Conservation (phyloP, 805 yeast species). For the Metschnikowia lachancei region DNA sequence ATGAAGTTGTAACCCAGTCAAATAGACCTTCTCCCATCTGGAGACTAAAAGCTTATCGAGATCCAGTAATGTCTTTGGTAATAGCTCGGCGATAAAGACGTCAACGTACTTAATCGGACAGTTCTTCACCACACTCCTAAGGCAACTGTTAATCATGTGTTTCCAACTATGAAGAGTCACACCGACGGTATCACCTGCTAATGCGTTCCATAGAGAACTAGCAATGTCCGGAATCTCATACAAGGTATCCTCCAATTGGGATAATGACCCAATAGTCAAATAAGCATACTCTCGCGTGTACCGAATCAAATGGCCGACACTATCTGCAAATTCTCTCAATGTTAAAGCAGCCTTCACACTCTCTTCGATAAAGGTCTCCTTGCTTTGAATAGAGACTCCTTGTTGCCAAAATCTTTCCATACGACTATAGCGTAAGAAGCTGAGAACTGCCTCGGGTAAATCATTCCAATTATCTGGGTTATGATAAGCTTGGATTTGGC, state of each 20-base stretch:
- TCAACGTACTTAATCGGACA: slow-evolving; percentile 75
- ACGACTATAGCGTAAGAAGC: slow-evolving; percentile 86
- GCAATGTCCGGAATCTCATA: slow-evolving; percentile 86
- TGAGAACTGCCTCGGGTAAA: slow-evolving; percentile 83
- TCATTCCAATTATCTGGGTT: slow-evolving; percentile 89
- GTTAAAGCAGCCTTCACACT: slow-evolving; percentile 92
- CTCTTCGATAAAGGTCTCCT: slow-evolving; percentile 92
- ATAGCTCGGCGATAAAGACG: slow-evolving; percentile 68
- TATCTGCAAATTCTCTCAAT: slow-evolving; percentile 93
- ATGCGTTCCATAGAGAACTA: slow-evolving; percentile 71
- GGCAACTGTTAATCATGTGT: slow-evolving; percentile 87
- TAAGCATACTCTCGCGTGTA: slow-evolving; percentile 96
- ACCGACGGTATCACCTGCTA: slow-evolving; percentile 82
- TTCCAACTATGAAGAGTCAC: slow-evolving; percentile 95
- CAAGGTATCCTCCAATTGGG: slow-evolving; percentile 84
- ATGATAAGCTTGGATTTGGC: slow-evolving; percentile 92
- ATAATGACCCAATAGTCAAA: slow-evolving; percentile 81
- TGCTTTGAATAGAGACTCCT: slow-evolving; percentile 90
- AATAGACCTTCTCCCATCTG: slow-evolving; percentile 71
- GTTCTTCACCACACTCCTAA: slow-evolving; percentile 80
- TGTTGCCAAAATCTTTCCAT: slow-evolving; percentile 98
- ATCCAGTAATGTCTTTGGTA: slow-evolving; percentile 73
- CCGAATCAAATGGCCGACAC: slow-evolving; percentile 92
- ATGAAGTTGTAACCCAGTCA: slow-evolving; percentile 54
- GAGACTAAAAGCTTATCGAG: slow-evolving; percentile 70